Conservation (phyloP, 2,329 filamentous ascomycete genomes). For the Colletotrichum endophyticum region DNA sequence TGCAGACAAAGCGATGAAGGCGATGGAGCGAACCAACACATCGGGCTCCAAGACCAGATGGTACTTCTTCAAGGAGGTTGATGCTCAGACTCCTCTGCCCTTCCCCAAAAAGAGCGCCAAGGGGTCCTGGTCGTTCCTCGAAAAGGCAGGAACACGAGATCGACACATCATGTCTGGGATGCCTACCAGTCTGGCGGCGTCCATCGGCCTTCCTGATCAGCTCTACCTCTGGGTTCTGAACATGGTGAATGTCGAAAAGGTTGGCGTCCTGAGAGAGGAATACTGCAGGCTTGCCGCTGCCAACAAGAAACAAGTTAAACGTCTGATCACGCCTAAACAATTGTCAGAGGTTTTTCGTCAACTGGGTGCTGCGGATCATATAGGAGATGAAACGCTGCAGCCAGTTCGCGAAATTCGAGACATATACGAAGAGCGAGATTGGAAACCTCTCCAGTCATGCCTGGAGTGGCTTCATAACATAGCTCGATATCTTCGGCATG, state of each 20-base stretch:
- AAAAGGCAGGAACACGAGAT: constrained; percentile 54
- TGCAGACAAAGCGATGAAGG: constrained; percentile 49
- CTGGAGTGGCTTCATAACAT: constrained; percentile 45
- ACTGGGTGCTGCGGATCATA: constrained; percentile 60
- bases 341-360: constrained; percentile 60
- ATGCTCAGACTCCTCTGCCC: constrained; percentile 25
- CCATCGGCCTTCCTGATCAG: constrained; percentile 60
- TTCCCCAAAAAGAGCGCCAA: constrained; percentile 43
- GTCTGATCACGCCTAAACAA: constrained; percentile 48
- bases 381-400: constrained; percentile 33
- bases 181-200: constrained; percentile 53
- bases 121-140: constrained; percentile 53
- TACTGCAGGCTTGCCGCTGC: constrained; percentile 62
- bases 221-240: constrained; percentile 70
- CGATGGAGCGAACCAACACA: constrained; percentile 54
- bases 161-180: constrained; percentile 68
- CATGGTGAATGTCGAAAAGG: constrained; percentile 61
- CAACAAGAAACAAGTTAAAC: constrained; percentile 46
- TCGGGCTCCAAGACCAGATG: constrained; percentile 42
- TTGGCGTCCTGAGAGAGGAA: constrained; percentile 60
- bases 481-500: constrained; percentile 37
- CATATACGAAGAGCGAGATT: constrained; percentile 44
- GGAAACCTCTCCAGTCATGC: constrained; percentile 49
- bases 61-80: constrained; percentile 54
- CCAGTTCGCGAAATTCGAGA: constrained; percentile 29